A percentile compares a stretch with the other conserved stretches of the same genome.
These are phyloP conservation scores for Excoecaria cochinchinensis DNA, from an alignment of 345 rosid species.

Conservation along the genomic window DNA sequence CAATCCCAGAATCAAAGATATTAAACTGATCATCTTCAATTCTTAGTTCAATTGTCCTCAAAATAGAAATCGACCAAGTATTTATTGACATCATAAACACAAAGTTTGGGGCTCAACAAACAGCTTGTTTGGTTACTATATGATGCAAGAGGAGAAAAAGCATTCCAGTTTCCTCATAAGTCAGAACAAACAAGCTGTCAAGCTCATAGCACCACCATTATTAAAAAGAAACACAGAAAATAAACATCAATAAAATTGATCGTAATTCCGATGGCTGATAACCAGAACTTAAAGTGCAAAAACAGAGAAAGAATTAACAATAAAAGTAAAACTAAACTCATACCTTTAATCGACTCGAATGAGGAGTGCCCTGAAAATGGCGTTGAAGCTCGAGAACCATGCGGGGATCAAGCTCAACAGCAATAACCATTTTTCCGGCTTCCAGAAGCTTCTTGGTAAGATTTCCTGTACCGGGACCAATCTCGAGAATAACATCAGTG, in stretches of 20 bases:
- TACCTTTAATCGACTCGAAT: slow-evolving; percentile 59
- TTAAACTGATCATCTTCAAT: background rate
- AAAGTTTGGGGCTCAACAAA: no score
- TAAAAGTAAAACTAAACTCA: background rate
- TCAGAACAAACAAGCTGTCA: no score
- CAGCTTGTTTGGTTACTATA: no score
- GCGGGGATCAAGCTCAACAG: slow-evolving; percentile 78
- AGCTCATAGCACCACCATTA: no score
- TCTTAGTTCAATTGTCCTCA: background rate
- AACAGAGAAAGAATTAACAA: background rate
- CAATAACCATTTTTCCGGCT: slow-evolving; percentile 76
- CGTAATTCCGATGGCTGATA: no score
- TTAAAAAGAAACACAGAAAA: no score
- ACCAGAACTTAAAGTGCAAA: background rate
- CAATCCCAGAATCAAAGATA: background rate
- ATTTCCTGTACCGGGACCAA: slow-evolving; percentile 91
- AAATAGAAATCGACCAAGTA: no score
- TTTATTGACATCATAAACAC: no score
- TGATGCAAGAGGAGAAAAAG: no score
- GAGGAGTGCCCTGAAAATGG: slow-evolving; percentile 81
- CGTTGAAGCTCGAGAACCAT: slow-evolving; percentile 95
- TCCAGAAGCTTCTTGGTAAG: slow-evolving; percentile 91
- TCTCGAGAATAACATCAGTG: slow-evolving; percentile 84
- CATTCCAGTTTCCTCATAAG: no score
- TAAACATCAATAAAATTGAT: no score